These are phyloP conservation scores for Rhodotorula diobovata DNA, from an alignment of 768 basidiomycete genomes.

Conservation along the genomic window DNA sequence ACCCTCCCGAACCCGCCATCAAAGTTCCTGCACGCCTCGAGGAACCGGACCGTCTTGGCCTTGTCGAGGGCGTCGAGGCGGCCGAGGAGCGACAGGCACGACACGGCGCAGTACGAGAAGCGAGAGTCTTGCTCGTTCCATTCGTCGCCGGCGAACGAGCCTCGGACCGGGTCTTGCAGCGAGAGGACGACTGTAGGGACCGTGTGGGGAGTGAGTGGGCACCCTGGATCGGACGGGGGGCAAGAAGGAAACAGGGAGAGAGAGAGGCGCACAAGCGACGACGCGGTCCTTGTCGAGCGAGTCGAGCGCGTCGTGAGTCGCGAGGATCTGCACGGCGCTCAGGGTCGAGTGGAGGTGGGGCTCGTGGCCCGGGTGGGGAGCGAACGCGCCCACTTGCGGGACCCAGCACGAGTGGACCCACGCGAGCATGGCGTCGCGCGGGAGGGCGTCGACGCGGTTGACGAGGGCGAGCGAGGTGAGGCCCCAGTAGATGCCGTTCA, in stretches of 20 bases:
- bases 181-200: constrained; percentile 65
- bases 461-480: constrained; percentile 79
- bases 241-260: not conserved
- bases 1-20: constrained; percentile 88
- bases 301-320: constrained; percentile 76
- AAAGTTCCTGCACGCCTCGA: constrained; percentile 77
- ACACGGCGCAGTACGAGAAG: constrained; percentile 82
- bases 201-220: not conserved
- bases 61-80: constrained; percentile 63
- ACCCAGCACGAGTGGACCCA: constrained; percentile 97
- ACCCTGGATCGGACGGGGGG: not conserved
- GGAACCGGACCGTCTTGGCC: constrained; percentile 65
- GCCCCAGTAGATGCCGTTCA: constrained; percentile 98
- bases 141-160: constrained; percentile 80
- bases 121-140: constrained; percentile 93
- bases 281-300: constrained; percentile 66
- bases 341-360: constrained; percentile 79
- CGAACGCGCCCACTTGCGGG: constrained; percentile 63
- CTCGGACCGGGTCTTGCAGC: constrained; percentile 71
- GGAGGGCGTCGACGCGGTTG: constrained; percentile 69
- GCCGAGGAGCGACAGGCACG: constrained; percentile 73
- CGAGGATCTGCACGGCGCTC: constrained; percentile 85
- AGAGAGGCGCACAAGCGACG: constrained; percentile 60
- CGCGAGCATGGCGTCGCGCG: constrained; percentile 73
- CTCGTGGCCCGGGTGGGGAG: constrained; percentile 88